Evolutionary conservation across 768 basidiomycete genomes (phyloP).

Genomic region (Amanita exitialis): DNA sequence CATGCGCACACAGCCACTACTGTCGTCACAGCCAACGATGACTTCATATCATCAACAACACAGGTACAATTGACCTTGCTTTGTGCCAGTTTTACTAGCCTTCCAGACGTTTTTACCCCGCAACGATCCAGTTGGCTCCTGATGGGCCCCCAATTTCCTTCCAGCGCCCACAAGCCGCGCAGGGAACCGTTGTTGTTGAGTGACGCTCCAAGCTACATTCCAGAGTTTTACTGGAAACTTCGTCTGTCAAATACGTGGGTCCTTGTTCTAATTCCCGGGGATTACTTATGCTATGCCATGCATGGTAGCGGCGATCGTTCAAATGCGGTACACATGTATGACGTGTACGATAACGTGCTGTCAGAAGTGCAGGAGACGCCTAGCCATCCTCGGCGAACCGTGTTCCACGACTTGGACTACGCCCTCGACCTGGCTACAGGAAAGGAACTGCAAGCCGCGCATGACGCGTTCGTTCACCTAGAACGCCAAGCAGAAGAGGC

Average conservation of each 20-base stretch:
- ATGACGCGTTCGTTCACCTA: constrained; percentile 30
- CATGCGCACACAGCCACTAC: no score
- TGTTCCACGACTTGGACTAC: constrained; percentile 15
- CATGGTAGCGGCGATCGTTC: neutral
- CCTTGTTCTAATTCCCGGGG: no score
- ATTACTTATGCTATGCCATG: no score
- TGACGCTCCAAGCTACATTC: neutral
- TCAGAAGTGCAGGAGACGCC: constrained; percentile 27
- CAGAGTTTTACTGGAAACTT: neutral
- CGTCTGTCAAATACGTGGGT: neutral
- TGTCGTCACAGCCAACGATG: no score
- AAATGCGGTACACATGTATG: constrained; percentile 32
- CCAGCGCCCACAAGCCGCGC: no score
- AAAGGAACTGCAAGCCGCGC: constrained; percentile 25
- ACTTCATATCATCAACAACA: no score
- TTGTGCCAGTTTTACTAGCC: no score
- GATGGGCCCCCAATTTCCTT: no score
- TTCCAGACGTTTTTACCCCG: no score
- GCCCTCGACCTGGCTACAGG: constrained; percentile 16
- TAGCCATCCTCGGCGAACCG: constrained; percentile 9
- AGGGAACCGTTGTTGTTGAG: neutral
- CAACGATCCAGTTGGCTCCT: no score
- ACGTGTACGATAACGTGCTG: constrained; percentile 41
- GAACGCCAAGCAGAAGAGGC: constrained; percentile 30
- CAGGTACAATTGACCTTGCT: no score